Base-by-base conservation (phyloP, 176 grass and related monocot genomes). In the Dactylis glomerata region DNA sequence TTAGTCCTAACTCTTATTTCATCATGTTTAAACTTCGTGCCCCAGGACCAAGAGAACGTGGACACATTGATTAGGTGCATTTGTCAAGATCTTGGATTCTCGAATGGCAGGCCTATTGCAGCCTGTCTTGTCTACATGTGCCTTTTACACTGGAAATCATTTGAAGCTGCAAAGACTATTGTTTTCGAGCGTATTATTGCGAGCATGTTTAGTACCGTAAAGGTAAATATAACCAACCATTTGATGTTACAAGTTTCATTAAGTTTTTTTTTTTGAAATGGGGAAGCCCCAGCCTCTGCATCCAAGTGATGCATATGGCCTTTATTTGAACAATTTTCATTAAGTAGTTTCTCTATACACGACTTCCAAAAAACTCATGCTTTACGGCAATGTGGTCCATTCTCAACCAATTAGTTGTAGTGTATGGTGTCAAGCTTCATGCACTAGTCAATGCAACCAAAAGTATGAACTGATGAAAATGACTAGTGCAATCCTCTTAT, bases 121-220 rank as follows among this genome's bases (percentile, higher is more conserved):
- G 92, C 92, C 90, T 94, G 87, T 54, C 84, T 94, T 83, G 85
- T 94, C 77, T 97, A 94, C 69, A 94, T 64, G 81, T 94, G 94
- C 75, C 90, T 97, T 83, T 85, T 92, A 82, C 92, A 97, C 34
- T 97, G 94, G 94, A 94, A 92, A 92, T 94, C 94, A 82, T 97
- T 97, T 62, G 92, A 94, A 88, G 88, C 94, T 82, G 94, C 90
- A 77, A 91, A 86, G 36, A 97, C 94, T 58, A 88, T 81, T 85
- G 85, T 94, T 83, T 97, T 97, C 34, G 86, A 94, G 16, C 92
- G 84, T 36, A 88, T 97, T 68, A 94, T 94, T 75, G 28, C 62
- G 2, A 33, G 4, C 2, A 65, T 65, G 62, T 33, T 9, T 10
- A 65, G 30, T 19, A 65, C 30, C 3, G 0, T 65, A 34, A 65